These are phyloP conservation scores for Verticillium klebahnii DNA, from an alignment of 2,329 filamentous ascomycete species.

Conservation along the genomic window DNA sequence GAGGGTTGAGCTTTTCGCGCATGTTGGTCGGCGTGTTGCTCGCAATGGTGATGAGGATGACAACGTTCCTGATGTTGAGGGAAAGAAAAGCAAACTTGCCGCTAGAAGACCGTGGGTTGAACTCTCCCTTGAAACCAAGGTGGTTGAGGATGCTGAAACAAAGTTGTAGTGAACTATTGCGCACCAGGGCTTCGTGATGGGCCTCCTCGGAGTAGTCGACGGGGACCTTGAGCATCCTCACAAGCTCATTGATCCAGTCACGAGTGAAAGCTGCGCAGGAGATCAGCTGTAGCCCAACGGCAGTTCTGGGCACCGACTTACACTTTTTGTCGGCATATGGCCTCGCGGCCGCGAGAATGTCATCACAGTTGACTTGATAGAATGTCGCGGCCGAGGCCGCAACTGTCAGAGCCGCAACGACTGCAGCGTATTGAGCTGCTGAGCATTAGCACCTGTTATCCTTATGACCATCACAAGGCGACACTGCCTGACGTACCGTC, in stretches of 20 bases:
- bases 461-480: background rate
- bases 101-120: constrained; percentile 55
- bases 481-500: constrained; percentile 35
- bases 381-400: constrained; percentile 41
- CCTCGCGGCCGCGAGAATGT: constrained; percentile 66
- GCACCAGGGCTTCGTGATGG: constrained; percentile 65
- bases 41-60: constrained; percentile 61
- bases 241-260: constrained; percentile 62
- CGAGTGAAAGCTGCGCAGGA: constrained; percentile 47
- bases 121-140: constrained; percentile 66
- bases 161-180: constrained; percentile 68
- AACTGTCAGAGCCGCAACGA: constrained; percentile 57
- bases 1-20: constrained; percentile 51
- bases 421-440: constrained; percentile 49
- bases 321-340: constrained; percentile 35
- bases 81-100: constrained; percentile 73
- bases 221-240: constrained; percentile 64
- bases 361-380: constrained; percentile 55
- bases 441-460: constrained; percentile 12
- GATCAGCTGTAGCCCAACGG: background rate
- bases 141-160: constrained; percentile 76
- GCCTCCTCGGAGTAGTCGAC: constrained; percentile 80
- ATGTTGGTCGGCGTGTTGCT: constrained; percentile 50
- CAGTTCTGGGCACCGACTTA: constrained; percentile 15
- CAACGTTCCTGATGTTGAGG: constrained; percentile 69